Conservation (phyloP, 345 rosid species). For the Eucalyptus paniculata region DNA sequence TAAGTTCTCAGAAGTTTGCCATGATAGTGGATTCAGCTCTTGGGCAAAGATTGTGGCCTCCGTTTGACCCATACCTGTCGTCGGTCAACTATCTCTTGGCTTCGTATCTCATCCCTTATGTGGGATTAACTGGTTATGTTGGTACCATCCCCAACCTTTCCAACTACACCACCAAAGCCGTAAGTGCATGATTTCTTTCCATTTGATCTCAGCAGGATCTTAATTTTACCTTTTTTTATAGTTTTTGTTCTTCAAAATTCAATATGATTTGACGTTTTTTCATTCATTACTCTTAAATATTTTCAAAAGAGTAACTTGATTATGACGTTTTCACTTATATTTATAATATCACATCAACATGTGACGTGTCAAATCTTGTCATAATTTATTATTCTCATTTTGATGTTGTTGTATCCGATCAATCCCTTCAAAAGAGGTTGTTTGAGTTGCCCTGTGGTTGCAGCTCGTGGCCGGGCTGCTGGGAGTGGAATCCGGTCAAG, state of each 20-base stretch:
- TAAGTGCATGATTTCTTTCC: conserved; percentile 1
- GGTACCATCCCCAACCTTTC: conserved; percentile 44
- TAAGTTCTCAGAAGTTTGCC: conserved; percentile 28
- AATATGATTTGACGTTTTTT: not conserved
- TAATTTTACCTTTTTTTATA: not conserved
- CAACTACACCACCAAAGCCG: conserved; percentile 15
- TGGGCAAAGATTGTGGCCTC: conserved; percentile 37
- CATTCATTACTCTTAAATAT: not conserved
- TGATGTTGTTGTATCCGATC: fast-evolving
- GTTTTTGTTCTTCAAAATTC: not conserved
- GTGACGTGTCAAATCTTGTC: not conserved
- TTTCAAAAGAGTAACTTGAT: not conserved
- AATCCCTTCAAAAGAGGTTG: not conserved
- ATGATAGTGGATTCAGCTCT: conserved; percentile 30
- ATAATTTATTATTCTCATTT: too few species aligned
- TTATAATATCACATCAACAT: not conserved
- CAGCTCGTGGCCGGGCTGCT: conserved; percentile 6
- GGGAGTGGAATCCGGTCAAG: conserved; percentile 17
- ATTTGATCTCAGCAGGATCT: not conserved
- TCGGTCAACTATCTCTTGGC: conserved; percentile 47
- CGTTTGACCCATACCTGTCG: conserved; percentile 46
- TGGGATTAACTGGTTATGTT: conserved; percentile 59
- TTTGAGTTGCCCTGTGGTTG: not conserved
- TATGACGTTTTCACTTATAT: fast-evolving
- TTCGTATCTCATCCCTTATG: conserved; percentile 46